Conservation (phyloP, 148 eudicot species). For the Silene conica region DNA sequence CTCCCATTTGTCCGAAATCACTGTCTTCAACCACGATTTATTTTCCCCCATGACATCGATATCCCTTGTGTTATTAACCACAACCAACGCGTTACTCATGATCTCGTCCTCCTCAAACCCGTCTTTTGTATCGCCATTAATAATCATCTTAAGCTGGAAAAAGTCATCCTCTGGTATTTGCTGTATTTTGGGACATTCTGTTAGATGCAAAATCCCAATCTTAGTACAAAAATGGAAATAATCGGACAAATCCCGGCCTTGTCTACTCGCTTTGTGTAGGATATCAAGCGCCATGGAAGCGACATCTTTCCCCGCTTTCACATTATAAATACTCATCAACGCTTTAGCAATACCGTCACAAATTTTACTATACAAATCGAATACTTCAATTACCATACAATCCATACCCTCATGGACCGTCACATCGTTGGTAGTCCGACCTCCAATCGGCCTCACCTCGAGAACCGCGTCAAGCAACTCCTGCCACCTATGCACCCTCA, state of each 20-base stretch:
- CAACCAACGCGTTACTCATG: not conserved
- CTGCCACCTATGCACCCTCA: constrained; percentile 55
- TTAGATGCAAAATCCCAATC: constrained; percentile 37
- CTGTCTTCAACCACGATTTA: constrained; percentile 28
- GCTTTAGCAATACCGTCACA: constrained; percentile 53
- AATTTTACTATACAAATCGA: constrained; percentile 55
- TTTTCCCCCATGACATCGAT: not conserved
- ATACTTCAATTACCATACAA: constrained; percentile 60
- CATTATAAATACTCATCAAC: constrained; percentile 35
- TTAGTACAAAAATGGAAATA: constrained; percentile 49
- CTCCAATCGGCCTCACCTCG: constrained; percentile 42
- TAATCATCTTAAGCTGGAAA: constrained; percentile 40
- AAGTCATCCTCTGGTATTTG: constrained; percentile 47
- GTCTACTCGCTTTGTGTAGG: constrained; percentile 46
- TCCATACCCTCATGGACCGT: constrained; percentile 72
- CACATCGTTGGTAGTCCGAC: not conserved
- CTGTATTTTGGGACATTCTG: constrained; percentile 41
- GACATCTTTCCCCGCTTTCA: constrained; percentile 33
- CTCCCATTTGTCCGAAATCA: constrained; percentile 61
- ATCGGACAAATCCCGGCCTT: constrained; percentile 48
- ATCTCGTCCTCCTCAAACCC: too few relatives aligned
- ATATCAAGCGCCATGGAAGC: constrained; percentile 49
- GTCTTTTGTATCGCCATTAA: constrained; percentile 11
- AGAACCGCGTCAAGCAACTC: constrained; percentile 49
- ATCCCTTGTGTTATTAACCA: not conserved